These are phyloP conservation scores for Cicer cuneatum DNA, from an alignment of 306 rosid species.

Conservation along the genomic window DNA sequence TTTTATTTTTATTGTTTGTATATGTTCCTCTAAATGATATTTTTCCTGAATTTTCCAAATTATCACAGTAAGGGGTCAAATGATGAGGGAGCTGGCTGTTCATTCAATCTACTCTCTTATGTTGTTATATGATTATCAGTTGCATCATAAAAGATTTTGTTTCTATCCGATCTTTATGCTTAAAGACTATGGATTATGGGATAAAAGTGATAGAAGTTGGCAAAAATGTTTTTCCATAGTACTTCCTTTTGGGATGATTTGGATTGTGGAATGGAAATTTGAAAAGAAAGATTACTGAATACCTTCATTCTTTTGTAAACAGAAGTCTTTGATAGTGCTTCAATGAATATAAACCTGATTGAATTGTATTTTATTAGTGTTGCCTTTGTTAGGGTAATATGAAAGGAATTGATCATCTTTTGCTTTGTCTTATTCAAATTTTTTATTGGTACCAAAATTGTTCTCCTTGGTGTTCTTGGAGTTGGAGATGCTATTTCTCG, in stretches of 20 bases:
- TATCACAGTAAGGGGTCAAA: neutral
- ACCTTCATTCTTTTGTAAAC: neutral
- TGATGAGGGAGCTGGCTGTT: neutral
- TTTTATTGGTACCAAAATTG: constrained; percentile 4
- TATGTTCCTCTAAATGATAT: constrained; percentile 27
- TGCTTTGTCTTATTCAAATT: neutral
- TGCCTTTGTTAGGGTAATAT: neutral
- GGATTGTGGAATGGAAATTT: constrained; percentile 10
- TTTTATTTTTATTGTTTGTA: neutral
- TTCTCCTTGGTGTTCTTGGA: constrained; percentile 1
- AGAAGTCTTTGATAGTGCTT: neutral
- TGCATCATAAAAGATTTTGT: constrained; percentile 11
- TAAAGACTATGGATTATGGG: constrained; percentile 25
- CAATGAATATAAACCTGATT: neutral
- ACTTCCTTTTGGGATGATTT: neutral
- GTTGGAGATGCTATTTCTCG: constrained; percentile 3
- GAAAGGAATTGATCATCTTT: neutral
- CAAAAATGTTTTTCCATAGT: constrained; percentile 8
- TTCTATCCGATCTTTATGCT: constrained; percentile 5
- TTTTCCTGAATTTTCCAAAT: constrained; percentile 15
- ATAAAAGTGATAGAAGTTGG: neutral
- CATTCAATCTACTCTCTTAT: neutral
- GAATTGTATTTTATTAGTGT: neutral
- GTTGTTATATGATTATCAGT: neutral
- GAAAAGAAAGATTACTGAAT: constrained; percentile 6